A percentile compares a stretch with the other conserved stretches of the same genome.
Conservation (phyloP, 2,329 filamentous ascomycete species). For the Cladophialophora carrionii region DNA sequence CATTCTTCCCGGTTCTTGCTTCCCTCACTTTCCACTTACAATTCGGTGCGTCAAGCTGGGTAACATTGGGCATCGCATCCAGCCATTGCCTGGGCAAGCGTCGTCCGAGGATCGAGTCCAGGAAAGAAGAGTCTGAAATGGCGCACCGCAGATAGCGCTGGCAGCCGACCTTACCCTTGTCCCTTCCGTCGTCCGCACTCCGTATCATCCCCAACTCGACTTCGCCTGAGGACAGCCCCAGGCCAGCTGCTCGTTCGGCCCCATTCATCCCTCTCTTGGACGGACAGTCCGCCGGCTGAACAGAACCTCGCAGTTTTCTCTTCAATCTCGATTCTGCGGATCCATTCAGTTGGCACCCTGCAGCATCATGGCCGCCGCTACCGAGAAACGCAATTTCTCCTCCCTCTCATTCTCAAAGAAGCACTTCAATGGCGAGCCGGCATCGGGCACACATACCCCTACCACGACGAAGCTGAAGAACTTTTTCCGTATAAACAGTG, state of each 20-base stretch:
- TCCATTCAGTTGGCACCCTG: constrained; percentile 39
- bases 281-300: neutral
- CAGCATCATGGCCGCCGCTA: constrained; percentile 48
- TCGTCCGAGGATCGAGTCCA: constrained; percentile 16
- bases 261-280: constrained; percentile 10
- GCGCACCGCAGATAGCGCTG: constrained; percentile 32
- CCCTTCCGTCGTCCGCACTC: constrained; percentile 13
- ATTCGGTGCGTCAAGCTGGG: neutral
- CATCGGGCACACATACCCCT: constrained; percentile 58
- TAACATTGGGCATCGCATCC: neutral
- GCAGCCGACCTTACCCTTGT: constrained; percentile 18
- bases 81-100: neutral
- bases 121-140: constrained; percentile 31
- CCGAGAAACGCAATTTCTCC: constrained; percentile 54
- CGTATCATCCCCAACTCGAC: constrained; percentile 15
- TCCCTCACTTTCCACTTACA: neutral
- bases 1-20: constrained; percentile 8
- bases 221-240: constrained; percentile 10
- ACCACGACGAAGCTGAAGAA: constrained; percentile 64
- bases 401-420: constrained; percentile 52
- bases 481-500: constrained; percentile 69
- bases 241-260: constrained; percentile 9
- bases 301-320: neutral
- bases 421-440: constrained; percentile 44
- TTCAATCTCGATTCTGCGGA: constrained; percentile 34